Percentiles rank a stretch among this genome's conserved stretches.
Conservation (phyloP, 805 yeast genomes). For the Yamadazyma scolyti region DNA sequence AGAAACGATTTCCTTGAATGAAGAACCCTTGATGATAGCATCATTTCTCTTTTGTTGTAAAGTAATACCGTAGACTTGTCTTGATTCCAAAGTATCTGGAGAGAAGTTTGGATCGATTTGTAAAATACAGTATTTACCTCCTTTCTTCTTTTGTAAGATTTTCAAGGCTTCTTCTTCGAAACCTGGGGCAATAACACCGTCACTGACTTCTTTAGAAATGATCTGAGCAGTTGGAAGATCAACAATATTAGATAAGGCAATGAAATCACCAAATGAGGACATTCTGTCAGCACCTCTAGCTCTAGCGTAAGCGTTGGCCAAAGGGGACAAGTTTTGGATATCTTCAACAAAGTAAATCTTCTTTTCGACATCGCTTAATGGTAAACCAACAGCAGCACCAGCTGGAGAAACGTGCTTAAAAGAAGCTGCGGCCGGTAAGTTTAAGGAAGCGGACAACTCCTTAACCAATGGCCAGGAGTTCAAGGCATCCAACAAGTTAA, state of each 20-base stretch:
- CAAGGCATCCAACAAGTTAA: conserved; percentile 91
- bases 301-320: conserved; percentile 97
- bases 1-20: conserved; percentile 90
- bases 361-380: conserved; percentile 86
- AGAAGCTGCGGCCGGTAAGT: conserved; percentile 97
- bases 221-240: conserved; percentile 95
- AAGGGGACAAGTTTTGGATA: conserved; percentile 91
- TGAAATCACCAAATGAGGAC: conserved; percentile 98
- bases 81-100: conserved; percentile 78
- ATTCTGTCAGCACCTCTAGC: conserved; percentile 99
- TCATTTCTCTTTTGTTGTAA: conserved; percentile 97
- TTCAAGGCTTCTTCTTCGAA: conserved; percentile 89
- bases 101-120: conserved; percentile 93
- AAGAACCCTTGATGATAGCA: conserved; percentile 85
- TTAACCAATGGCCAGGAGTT: conserved; percentile 99
- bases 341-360: conserved; percentile 93
- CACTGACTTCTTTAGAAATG: conserved; percentile 95
- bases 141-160: conserved; percentile 86
- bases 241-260: conserved; percentile 94
- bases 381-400: conserved; percentile 96
- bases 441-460: conserved; percentile 90
- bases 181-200: conserved; percentile 99
- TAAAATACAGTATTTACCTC: conserved; percentile 93
- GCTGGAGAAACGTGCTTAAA: conserved; percentile 99
- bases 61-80: conserved; percentile 95